Evolutionary conservation across 257 asterid genomes (phyloP).

Genomic region (Penstemon barbatus): DNA sequence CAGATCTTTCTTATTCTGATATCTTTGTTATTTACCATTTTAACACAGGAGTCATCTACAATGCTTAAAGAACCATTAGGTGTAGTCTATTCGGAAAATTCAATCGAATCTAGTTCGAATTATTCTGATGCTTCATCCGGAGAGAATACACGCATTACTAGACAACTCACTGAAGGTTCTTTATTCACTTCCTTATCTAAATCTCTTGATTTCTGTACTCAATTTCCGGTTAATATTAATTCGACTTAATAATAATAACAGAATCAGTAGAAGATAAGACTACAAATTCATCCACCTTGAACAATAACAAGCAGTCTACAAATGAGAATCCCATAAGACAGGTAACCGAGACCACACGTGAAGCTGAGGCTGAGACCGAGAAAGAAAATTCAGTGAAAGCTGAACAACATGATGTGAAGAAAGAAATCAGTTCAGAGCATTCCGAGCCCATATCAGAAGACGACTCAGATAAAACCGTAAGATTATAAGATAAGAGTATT

Average conservation of each 20-base stretch:
- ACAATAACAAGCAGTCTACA: slow-evolving; percentile 19
- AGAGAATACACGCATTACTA: slow-evolving; percentile 50
- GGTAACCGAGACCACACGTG: slow-evolving; percentile 39
- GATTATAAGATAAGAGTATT: not conserved
- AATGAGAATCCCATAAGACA: slow-evolving; percentile 56
- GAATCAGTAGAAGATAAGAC: slow-evolving; percentile 37
- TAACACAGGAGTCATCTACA: slow-evolving; percentile 63
- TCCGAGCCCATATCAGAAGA: slow-evolving; percentile 28
- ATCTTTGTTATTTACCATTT: slow-evolving; percentile 14
- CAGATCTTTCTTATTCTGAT: slow-evolving; percentile 27
- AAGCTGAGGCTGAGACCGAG: slow-evolving; percentile 36
- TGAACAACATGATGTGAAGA: slow-evolving; percentile 29
- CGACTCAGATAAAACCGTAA: slow-evolving; percentile 41
- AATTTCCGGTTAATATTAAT: not conserved
- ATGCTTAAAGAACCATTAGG: slow-evolving; percentile 64
- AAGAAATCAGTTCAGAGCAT: slow-evolving; percentile 25
- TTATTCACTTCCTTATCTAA: slow-evolving; percentile 17
- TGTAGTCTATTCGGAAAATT: slow-evolving; percentile 53
- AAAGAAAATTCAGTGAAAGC: slow-evolving; percentile 28
- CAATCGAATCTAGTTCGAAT: slow-evolving; percentile 38
- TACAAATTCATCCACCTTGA: slow-evolving; percentile 27
- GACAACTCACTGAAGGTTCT: slow-evolving; percentile 85
- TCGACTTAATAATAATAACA: slow-evolving; percentile 14
- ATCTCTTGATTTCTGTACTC: not conserved
- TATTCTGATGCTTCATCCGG: slow-evolving; percentile 38